Evolutionary conservation across 1,139 yeast species (phyloP).

Genomic region (Protomyces pachydermus): DNA sequence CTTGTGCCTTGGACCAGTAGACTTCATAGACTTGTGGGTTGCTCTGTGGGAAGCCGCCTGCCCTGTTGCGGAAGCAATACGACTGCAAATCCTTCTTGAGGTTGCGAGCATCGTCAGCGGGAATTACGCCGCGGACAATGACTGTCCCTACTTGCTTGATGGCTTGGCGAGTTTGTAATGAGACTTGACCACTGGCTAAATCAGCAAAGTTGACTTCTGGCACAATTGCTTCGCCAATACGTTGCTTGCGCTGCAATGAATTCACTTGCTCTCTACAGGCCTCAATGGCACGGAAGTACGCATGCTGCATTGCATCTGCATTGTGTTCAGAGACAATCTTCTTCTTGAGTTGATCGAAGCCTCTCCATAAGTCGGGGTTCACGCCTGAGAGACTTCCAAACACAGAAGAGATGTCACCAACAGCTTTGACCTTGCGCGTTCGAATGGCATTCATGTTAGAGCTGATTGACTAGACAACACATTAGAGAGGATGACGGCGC

Average conservation of each 20-base stretch:
- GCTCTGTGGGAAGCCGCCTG: slow-evolving; percentile 37
- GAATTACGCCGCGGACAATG: slow-evolving; percentile 40
- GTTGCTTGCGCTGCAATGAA: slow-evolving; percentile 33
- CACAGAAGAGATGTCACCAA: slow-evolving; percentile 34
- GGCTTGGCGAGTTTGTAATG: not conserved
- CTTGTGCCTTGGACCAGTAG: slow-evolving; percentile 47
- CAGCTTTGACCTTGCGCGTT: not conserved
- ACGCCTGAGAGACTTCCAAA: slow-evolving; percentile 34
- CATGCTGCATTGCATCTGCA: slow-evolving; percentile 35
- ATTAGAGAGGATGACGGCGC: too few species aligned
- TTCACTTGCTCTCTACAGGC: slow-evolving; percentile 36
- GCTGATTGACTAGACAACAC: too few species aligned
- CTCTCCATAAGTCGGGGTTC: not conserved
- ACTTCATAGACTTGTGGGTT: slow-evolving; percentile 40
- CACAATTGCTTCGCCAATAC: slow-evolving; percentile 30
- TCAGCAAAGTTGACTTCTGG: slow-evolving; percentile 10
- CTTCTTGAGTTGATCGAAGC: slow-evolving; percentile 36
- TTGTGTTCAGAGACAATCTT: slow-evolving; percentile 35
- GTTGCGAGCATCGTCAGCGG: slow-evolving; percentile 37
- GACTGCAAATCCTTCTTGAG: slow-evolving; percentile 35
- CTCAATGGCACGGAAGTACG: slow-evolving; percentile 38
- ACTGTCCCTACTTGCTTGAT: slow-evolving; percentile 38
- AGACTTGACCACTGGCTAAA: slow-evolving; percentile 22
- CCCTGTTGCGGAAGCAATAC: slow-evolving; percentile 34
- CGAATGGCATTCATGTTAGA: not conserved